phyloP scores from a whole-genome alignment of 1,284 basidiomycete species.

The Rhodotorula sp. region DNA sequence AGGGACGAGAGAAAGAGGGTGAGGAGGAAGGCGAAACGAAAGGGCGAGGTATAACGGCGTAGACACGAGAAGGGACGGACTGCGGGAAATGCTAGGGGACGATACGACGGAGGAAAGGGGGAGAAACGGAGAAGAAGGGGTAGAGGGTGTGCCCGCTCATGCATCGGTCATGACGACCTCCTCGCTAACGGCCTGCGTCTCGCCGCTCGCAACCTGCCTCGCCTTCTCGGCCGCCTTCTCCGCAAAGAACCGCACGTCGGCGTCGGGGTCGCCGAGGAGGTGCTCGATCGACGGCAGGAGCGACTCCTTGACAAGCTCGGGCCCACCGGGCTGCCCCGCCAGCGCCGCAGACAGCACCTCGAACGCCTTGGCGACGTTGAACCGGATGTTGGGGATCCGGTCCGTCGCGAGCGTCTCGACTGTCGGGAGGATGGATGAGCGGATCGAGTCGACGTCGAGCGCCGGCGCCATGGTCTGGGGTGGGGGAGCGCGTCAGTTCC shows the following conservation, averaged over 20 bases:
- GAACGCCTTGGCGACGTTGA: conserved; percentile 95
- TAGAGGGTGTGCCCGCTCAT: background rate
- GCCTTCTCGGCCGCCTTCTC: conserved; percentile 50
- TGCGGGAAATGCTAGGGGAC: background rate
- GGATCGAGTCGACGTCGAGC: conserved; percentile 82
- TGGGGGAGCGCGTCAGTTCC: background rate
- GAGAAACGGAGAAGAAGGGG: background rate
- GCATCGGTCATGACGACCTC: conserved; percentile 42
- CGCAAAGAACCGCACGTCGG: conserved; percentile 82
- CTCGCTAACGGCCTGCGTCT: conserved; percentile 24
- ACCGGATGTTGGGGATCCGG: conserved; percentile 98
- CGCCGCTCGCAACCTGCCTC: conserved; percentile 33
- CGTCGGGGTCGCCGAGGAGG: conserved; percentile 86
- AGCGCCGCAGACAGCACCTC: conserved; percentile 70
- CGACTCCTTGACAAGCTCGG: conserved; percentile 69
- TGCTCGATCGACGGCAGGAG: conserved; percentile 82
- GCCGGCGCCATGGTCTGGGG: conserved; percentile 88
- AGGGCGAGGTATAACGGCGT: background rate
- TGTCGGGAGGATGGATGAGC: conserved; percentile 80
- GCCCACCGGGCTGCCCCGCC: conserved; percentile 67
- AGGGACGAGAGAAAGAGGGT: background rate
- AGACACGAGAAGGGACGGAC: background rate
- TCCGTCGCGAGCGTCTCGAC: conserved; percentile 83
- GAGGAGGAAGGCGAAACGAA: background rate
- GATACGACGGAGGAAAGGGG: background rate